Base-by-base conservation (phyloP, 208 protist species). In the Crithidia sp. region DNA sequence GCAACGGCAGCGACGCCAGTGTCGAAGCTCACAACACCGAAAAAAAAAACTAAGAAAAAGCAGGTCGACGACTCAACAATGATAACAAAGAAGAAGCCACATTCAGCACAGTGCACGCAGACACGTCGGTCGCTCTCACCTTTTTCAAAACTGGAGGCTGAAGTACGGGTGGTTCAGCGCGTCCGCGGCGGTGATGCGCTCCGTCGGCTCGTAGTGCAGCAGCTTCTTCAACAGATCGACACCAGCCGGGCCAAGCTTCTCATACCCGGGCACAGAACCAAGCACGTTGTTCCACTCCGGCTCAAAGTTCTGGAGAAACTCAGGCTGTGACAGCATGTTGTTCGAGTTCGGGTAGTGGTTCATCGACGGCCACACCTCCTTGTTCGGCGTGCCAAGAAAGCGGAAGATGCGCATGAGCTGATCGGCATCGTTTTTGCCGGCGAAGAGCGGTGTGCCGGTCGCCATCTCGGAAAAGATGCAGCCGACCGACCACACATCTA, bases 321-420 rank as follows among this genome's bases (percentile, higher is more conserved):
- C 83, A 5, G 81, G 76, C 65, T 90, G 83, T 16, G 83, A 89
- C 40, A 96, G 79, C 84, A 92, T 93, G 76, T 91, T 84, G 58
- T 75, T 80, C 37, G 88, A 93, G 74, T 95, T 94, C 2, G 90
- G 88, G 70, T 95, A 95, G 57, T 76, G 72, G 75, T 93, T 86
- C 76, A 93, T 87, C 44, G 85, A 92, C 2, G 96, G 97, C 98
- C 98, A 99, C 13, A 86, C 75, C 36, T 93, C 77, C 54, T 94
- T 94, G 71, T 86, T 98, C 19, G 98, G 97, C 9, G 95, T 98
- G 72, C 97, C 95, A 7, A 98, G 80, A 63, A 94, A 96, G 67
- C 83, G 80, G 76, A 99, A 98, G 75, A 99, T 99, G 55, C 88
- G 86, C 75, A 98, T 86, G 14, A 99, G 86, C 85, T 99, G 96